These are phyloP conservation scores for Paramecium pentaurelia DNA, from an alignment of 73 alveolate species.

Conservation along the genomic window DNA sequence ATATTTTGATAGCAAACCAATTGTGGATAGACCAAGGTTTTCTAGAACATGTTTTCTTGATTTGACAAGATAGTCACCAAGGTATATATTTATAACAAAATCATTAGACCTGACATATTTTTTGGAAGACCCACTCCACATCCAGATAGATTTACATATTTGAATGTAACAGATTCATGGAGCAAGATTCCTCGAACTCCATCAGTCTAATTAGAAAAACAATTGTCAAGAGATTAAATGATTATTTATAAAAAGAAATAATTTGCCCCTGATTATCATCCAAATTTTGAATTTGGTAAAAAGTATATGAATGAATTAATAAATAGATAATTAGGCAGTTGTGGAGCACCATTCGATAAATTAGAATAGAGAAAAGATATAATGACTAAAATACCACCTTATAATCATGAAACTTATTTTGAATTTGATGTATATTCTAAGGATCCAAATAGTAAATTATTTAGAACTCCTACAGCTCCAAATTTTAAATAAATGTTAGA, in stretches of 20 bases:
- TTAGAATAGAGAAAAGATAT: slow-evolving; percentile 14
- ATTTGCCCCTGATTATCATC: slow-evolving; percentile 53
- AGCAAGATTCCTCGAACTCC: slow-evolving; percentile 54
- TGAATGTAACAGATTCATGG: slow-evolving; percentile 43
- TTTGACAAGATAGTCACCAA: not conserved
- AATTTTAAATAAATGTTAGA: slow-evolving; percentile 36
- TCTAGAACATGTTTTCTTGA: not conserved
- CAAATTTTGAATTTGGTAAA: slow-evolving; percentile 58
- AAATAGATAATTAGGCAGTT: slow-evolving; percentile 15
- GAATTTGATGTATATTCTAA: slow-evolving; percentile 41
- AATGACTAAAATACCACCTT: slow-evolving; percentile 23
- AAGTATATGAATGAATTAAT: not conserved
- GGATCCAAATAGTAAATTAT: not conserved
- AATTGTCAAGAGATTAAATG: slow-evolving; percentile 50
- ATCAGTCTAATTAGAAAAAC: slow-evolving; percentile 7
- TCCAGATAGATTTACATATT: slow-evolving; percentile 30
- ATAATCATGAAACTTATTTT: slow-evolving; percentile 29
- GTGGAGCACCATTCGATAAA: slow-evolving; percentile 49
- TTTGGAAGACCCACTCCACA: slow-evolving; percentile 43
- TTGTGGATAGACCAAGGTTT: slow-evolving; percentile 4
- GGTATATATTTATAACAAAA: not conserved
- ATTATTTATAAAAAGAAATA: slow-evolving; percentile 51
- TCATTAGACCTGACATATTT: not conserved
- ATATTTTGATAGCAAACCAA: not conserved
- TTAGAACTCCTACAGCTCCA: slow-evolving; percentile 43